Conservation (phyloP, 192 early-diverging fungal genomes). For the Backusella sp. region DNA sequence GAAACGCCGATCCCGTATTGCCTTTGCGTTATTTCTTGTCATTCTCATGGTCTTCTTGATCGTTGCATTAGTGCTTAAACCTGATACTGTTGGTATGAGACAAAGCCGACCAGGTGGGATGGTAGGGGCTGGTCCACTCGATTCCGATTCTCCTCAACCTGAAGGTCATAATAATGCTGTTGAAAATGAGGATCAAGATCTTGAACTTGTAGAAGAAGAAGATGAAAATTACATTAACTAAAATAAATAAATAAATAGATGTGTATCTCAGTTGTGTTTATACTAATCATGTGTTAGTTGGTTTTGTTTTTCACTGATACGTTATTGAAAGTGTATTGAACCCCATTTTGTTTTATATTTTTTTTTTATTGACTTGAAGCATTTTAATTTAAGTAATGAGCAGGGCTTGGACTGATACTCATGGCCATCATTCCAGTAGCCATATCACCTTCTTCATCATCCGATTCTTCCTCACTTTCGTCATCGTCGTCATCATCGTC, state of each 20-base stretch:
- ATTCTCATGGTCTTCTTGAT: constrained; percentile 2
- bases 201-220: not conserved
- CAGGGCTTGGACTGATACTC: constrained; percentile 56
- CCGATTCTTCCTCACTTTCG: constrained; percentile 35
- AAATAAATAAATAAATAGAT: not conserved
- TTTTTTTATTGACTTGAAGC: not conserved
- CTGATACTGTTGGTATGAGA: constrained; percentile 24
- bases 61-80: constrained; percentile 11
- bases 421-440: constrained; percentile 50
- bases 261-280: not conserved
- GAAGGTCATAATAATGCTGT: not conserved
- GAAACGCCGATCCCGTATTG: constrained; percentile 15
- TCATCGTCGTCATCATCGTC: constrained; percentile 49
- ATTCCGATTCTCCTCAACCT: not conserved
- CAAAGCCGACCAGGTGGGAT: not conserved
- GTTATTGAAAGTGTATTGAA: not conserved
- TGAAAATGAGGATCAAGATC: not conserved
- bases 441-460: constrained; percentile 39
- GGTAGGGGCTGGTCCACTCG: not conserved
- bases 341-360: not conserved
- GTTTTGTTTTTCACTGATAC: not conserved
- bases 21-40: constrained; percentile 3
- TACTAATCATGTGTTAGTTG: not conserved
- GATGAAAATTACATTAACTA: not conserved
- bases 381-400: constrained; percentile 25